These are phyloP conservation scores for Ochetophila trinervis DNA, from an alignment of 306 rosid genomes.

Conservation along the genomic window DNA sequence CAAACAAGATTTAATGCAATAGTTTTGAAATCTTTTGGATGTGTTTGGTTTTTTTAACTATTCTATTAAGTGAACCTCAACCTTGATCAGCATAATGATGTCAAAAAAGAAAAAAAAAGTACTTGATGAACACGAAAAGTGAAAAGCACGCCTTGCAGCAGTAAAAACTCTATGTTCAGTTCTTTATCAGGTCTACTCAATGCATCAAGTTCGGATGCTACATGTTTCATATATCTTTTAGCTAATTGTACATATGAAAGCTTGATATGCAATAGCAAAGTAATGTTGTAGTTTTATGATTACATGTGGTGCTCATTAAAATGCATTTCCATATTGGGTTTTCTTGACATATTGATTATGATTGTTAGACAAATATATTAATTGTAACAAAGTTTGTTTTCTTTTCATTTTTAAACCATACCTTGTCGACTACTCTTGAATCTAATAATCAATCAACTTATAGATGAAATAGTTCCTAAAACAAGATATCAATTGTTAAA, in stretches of 20 bases:
- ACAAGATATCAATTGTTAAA: too few species aligned
- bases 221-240: slow-evolving; percentile 86
- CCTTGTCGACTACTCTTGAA: slow-evolving; percentile 97
- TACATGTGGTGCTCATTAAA: background rate
- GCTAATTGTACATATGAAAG: slow-evolving; percentile 92
- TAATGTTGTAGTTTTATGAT: too few species aligned
- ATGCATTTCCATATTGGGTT: background rate
- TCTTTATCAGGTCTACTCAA: slow-evolving; percentile 77
- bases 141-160: slow-evolving; percentile 87
- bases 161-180: slow-evolving; percentile 73
- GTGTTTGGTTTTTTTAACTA: background rate
- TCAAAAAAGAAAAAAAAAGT: slow-evolving; percentile 6
- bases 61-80: background rate
- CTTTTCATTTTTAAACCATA: slow-evolving; percentile 29
- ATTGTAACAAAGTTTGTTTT: background rate
- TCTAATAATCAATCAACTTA: slow-evolving; percentile 79
- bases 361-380: slow-evolving; percentile 3
- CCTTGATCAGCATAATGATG: background rate
- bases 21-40: too few species aligned
- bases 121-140: slow-evolving; percentile 97
- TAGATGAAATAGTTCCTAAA: too few species aligned
- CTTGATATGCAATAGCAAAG: slow-evolving; percentile 59
- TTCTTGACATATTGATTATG: background rate
- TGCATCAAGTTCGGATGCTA: slow-evolving; percentile 79
- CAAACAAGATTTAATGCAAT: too few species aligned